Base-by-base conservation (phyloP, 345 rosid species). In the Stellera chamaejasme region DNA sequence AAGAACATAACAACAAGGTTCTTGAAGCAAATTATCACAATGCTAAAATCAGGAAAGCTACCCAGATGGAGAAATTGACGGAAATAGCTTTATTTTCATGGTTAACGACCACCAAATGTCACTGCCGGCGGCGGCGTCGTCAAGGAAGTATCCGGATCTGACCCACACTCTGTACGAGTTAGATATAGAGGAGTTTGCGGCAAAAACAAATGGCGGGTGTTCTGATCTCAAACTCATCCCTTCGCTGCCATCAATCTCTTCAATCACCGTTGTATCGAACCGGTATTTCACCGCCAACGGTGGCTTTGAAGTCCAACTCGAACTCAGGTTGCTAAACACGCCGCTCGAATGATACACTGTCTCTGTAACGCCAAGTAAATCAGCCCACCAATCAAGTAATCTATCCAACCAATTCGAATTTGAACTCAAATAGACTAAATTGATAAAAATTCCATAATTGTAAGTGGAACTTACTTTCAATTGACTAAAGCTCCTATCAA, bases 341-440 rank as follows among this genome's bases (percentile, higher is more conserved):
- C 96, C 83, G 52, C 79, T 87, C 14, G 99, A 93, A 74, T 93
- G 99, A 75, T 89, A 89, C 62, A 93, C 97, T 2, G 99, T 93
- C 69, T 80, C 97, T 93, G 84, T 65, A 58, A 65, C 45, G 23
- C 1, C 23, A 19, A 36, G 19, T 26, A 10, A 51, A 45, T 27
- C 16, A 52, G 4, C 45, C 50, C 1, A 42, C 9, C 11, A 50
- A 3, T 64, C 10, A 55, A 27, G 23, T 10, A 55, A 25, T 32
- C 39, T 8, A 32, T 19, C 23, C 23, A 19, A 19, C 23, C 23
- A 19, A 19, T 32, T 32, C 39, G 7, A 32, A 32, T 56, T 13
- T 7, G 13, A 42, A 44, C 10, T 27, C 10, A 50, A 16, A 16
- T 50, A 5, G 11, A 25, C 11, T 27, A 50, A 50, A 62, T 55